Evolutionary conservation across 805 yeast species (phyloP), one percentile per base, ranked within the genome.

Genomic region (Naumovozyma castellii): DNA sequence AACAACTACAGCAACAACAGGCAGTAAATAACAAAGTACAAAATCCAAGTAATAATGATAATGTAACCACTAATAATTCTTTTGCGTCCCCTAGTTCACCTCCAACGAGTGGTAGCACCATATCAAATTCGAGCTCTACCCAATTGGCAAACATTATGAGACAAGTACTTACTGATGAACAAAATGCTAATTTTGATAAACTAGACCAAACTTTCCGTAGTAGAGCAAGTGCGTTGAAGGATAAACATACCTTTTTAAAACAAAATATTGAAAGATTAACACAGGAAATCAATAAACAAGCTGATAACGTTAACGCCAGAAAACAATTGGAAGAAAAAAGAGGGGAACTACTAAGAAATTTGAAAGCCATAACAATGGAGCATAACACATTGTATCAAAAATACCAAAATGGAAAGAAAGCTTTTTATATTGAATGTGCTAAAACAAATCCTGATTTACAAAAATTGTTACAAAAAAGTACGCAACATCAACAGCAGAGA

Each of bases 341-440:
- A 37, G 41, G 44, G 10, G 63, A 59, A 39, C 38, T 57, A 28
- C 28, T 51, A 4, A 48, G 45, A 18, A 52, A 52, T 33, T 38
- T 60, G 42, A 51, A 53, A 37, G 44, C 51, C 22, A 36, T 58
- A 38, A 44, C 48, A 25, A 44, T 44, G 16, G 62, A 57, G 27
- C 57, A 49, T 33, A 50, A 45, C 30, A 52, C 46, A 6, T 41
- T 60, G 25, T 56, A 51, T 28, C 53, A 49, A 31, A 56, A 56
- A 35, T 54, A 52, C 22, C 53, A 54, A 38, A 56, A 54, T 33
- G 54, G 51, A 12, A 58, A 58, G 34, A 57, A 49, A 37, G 51
- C 46, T 32, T 60, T 60, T 38, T 61, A 56, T 41, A 50, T 61
- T 10, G 63, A 60, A 36, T 59, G 62, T 42, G 62, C 64, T 5